Conservation (phyloP, 345 rosid genomes). For the Eutrema yunnanense region DNA sequence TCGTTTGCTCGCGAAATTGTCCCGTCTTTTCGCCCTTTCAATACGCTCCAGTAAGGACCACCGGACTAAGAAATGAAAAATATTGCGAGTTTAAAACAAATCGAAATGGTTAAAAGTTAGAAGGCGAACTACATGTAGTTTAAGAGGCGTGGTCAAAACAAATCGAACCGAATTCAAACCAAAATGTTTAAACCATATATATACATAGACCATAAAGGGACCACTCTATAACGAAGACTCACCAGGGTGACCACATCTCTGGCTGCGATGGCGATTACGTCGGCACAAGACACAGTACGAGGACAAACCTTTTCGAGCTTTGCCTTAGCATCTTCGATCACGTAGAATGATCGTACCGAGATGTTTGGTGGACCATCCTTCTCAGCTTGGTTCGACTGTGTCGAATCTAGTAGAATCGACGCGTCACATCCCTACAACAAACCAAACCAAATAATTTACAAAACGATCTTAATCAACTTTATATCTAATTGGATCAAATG, state of each 20-base stretch:
- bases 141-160: not conserved
- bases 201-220: not conserved
- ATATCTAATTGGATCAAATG: not conserved
- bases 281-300: constrained; percentile 65
- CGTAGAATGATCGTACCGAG: constrained; percentile 70
- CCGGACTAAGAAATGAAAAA: constrained; percentile 43
- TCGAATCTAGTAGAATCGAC: constrained; percentile 61
- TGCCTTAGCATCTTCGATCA: constrained; percentile 62
- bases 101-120: not conserved
- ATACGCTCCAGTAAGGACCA: constrained; percentile 65
- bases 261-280: constrained; percentile 60
- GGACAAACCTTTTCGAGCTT: constrained; percentile 73
- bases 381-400: constrained; percentile 65
- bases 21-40: constrained; percentile 83
- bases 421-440: constrained; percentile 75
- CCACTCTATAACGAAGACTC: not conserved
- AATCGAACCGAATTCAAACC: not conserved
- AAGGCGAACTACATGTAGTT: not conserved
- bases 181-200: not conserved
- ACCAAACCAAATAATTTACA: not conserved
- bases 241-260: constrained; percentile 76
- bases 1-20: constrained; percentile 56
- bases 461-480: not conserved
- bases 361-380: constrained; percentile 82
- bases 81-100: no score